These are phyloP conservation scores for Orbilia brochopaga DNA, from an alignment of 2,329 filamentous ascomycete species.

Conservation along the genomic window DNA sequence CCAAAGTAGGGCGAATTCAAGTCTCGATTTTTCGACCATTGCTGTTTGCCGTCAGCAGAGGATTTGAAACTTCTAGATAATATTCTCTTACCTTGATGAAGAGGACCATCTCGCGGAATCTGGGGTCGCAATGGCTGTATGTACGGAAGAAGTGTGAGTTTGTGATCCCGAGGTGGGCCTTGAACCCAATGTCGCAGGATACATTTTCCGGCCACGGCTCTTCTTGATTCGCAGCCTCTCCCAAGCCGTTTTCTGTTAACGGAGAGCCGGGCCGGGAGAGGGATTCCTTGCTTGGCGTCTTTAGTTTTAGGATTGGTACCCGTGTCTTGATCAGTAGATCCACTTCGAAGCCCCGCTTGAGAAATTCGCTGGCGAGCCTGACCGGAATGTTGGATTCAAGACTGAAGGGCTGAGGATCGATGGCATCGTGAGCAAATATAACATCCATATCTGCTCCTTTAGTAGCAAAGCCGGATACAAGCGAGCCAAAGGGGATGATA, in stretches of 20 bases:
- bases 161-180: constrained; percentile 77
- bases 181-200: constrained; percentile 83
- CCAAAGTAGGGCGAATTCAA: constrained; percentile 88
- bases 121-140: constrained; percentile 78
- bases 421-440: constrained; percentile 66
- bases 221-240: constrained; percentile 16
- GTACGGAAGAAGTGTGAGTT: constrained; percentile 83
- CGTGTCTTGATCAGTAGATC: constrained; percentile 77
- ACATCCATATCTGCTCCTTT: constrained; percentile 92
- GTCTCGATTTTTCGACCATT: constrained; percentile 83
- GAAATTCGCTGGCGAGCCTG: constrained; percentile 74
- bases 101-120: constrained; percentile 77
- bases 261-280: constrained; percentile 20
- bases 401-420: constrained; percentile 55
- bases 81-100: constrained; percentile 72
- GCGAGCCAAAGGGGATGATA: constrained; percentile 54
- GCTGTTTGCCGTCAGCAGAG: constrained; percentile 55
- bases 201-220: constrained; percentile 52
- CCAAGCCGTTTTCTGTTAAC: constrained; percentile 37
- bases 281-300: constrained; percentile 14
- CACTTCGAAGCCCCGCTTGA: constrained; percentile 75
- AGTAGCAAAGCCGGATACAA: constrained; percentile 75
- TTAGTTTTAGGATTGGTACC: constrained; percentile 87
- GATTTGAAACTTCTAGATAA: background rate
- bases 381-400: constrained; percentile 71